Evolutionary conservation across 441 rosid species (phyloP).

Genomic region (Pelargonium australe): DNA sequence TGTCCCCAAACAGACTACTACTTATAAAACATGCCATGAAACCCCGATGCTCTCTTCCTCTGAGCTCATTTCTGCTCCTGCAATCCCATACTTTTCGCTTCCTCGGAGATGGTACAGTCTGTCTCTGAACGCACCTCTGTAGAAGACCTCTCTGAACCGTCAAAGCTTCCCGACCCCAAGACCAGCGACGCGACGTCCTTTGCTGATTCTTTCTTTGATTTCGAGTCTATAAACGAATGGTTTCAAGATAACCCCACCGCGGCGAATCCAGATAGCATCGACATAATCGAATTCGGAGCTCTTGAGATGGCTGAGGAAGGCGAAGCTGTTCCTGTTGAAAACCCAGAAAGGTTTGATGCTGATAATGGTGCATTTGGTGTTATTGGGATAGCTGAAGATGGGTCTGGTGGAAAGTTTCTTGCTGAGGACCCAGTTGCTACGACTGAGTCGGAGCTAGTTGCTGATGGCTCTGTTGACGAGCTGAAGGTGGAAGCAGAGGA

Average conservation of each 20-base stretch:
- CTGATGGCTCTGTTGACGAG: constrained; percentile 23
- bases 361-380: constrained; percentile 7
- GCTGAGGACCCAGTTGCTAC: constrained; percentile 13
- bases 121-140: constrained; percentile 28
- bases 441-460: constrained; percentile 17
- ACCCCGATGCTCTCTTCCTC: background rate
- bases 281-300: constrained; percentile 29
- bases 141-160: constrained; percentile 28
- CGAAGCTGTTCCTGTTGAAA: constrained; percentile 24
- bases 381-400: constrained; percentile 16
- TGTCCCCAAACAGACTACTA: background rate
- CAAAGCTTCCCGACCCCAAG: constrained; percentile 31
- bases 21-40: background rate
- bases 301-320: constrained; percentile 27
- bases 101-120: constrained; percentile 53
- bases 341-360: background rate
- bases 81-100: background rate
- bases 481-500: constrained; percentile 31
- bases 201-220: constrained; percentile 56
- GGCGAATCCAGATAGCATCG: constrained; percentile 22
- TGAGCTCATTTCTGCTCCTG: background rate
- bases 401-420: constrained; percentile 15
- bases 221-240: constrained; percentile 48
- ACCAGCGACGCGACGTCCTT: constrained; percentile 23
- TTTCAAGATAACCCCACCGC: constrained; percentile 32